Conservation (phyloP, 805 yeast genomes). For the Candida chilensis region DNA sequence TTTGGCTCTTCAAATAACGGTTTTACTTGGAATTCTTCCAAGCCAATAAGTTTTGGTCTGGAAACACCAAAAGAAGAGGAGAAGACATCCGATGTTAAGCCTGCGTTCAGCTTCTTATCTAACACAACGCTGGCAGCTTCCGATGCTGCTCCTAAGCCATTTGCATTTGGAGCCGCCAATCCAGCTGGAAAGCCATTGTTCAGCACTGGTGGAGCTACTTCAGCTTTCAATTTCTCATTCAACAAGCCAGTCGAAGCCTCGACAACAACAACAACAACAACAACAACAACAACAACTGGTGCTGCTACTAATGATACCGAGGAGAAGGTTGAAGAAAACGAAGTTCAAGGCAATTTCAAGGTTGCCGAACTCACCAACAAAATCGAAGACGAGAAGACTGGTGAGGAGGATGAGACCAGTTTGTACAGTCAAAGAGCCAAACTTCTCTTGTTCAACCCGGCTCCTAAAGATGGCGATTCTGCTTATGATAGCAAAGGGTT, state of each 20-base stretch:
- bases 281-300: constrained; percentile 6
- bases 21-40: no score
- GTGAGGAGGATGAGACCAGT: constrained; percentile 75
- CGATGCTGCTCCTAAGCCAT: background rate
- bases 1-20: no score
- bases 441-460: constrained; percentile 49
- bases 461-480: constrained; percentile 25
- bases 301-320: constrained; percentile 12
- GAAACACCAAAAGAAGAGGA: no score
- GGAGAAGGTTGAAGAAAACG: constrained; percentile 31
- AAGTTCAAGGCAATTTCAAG: constrained; percentile 37
- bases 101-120: no score
- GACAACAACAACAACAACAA: constrained; percentile 21
- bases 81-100: no score
- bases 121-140: no score
- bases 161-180: constrained; percentile 1
- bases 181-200: no score
- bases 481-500: constrained; percentile 64
- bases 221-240: constrained; percentile 4
- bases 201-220: constrained; percentile 1
- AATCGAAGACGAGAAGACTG: constrained; percentile 49
- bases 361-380: constrained; percentile 37
- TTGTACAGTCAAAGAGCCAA: constrained; percentile 64
- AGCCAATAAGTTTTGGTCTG: no score
- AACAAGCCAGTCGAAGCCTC: constrained; percentile 9